Evolutionary conservation across 345 rosid genomes (phyloP).

Genomic region (Microcos paniculata): DNA sequence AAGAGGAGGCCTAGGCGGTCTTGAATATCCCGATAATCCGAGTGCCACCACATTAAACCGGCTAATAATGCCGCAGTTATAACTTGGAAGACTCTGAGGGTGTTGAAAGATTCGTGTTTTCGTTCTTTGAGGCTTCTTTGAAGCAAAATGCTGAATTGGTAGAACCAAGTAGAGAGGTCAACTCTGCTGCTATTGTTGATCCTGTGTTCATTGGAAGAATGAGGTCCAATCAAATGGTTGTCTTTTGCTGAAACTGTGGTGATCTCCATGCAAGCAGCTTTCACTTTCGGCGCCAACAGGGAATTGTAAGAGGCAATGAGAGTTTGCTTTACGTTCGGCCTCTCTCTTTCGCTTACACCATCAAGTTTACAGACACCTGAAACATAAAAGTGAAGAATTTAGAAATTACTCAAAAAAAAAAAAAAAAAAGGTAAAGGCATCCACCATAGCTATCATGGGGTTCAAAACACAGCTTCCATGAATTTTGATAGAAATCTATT

Average conservation of each 20-base stretch:
- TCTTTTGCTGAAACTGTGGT: conserved; percentile 22
- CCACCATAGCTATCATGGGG: too few relatives aligned
- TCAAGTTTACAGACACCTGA: conserved; percentile 70
- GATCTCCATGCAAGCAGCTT: conserved; percentile 44
- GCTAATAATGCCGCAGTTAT: conserved; percentile 60
- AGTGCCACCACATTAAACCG: conserved; percentile 96
- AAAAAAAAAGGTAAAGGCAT: too few relatives aligned
- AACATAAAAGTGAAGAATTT: neutral
- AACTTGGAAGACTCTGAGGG: conserved; percentile 79
- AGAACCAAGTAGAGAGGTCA: conserved; percentile 54
- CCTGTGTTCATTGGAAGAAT: conserved; percentile 20
- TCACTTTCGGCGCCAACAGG: conserved; percentile 61
- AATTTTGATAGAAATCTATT: too few relatives aligned
- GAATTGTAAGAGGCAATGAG: conserved; percentile 53
- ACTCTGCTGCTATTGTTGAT: neutral
- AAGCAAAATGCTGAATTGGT: conserved; percentile 71
- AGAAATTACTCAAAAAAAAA: conserved; percentile 16
- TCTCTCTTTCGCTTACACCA: conserved; percentile 57
- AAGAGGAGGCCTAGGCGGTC: conserved; percentile 89
- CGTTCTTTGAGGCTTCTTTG: conserved; percentile 86
- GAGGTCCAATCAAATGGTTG: conserved; percentile 3
- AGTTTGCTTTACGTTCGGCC: conserved; percentile 60
- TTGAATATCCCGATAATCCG: conserved; percentile 60
- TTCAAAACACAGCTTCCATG: too few relatives aligned
- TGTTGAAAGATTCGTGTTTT: conserved; percentile 72